phyloP scores from a whole-genome alignment of 2,329 filamentous ascomycete species.

The Fusarium newnesense region DNA sequence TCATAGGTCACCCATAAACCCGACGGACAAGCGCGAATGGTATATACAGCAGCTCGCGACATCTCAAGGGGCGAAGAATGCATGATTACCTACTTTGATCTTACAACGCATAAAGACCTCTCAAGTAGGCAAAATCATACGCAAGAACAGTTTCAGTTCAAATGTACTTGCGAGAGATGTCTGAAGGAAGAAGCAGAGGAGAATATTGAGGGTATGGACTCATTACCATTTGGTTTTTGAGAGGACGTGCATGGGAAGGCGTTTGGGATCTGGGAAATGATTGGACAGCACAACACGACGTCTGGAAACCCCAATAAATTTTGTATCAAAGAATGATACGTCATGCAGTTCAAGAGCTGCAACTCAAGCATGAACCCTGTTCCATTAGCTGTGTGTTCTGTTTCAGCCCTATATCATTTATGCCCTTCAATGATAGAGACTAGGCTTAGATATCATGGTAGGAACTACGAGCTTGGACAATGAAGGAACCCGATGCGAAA shows the following conservation, averaged over 20 bases:
- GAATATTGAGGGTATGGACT: constrained; percentile 37
- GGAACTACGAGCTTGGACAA: not conserved
- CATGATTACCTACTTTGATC: constrained; percentile 45
- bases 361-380: rapidly evolving
- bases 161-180: constrained; percentile 42
- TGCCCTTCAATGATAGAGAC: rapidly evolving
- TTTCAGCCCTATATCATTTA: no score
- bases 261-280: not conserved
- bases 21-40: constrained; percentile 38
- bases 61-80: constrained; percentile 41
- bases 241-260: not conserved
- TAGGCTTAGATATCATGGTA: no score
- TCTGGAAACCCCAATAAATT: rapidly evolving
- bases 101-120: constrained; percentile 24
- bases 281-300: rapidly evolving
- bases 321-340: rapidly evolving
- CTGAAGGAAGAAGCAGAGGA: constrained; percentile 36
- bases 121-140: constrained; percentile 29
- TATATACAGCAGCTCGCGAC: constrained; percentile 41
- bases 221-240: constrained; percentile 33
- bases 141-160: constrained; percentile 40
- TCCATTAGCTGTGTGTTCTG: not conserved
- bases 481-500: not conserved
- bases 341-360: not conserved
- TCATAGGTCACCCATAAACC: constrained; percentile 42